A percentile compares a stretch with the other conserved stretches of the same genome.
Conservation (phyloP, 345 rosid species). For the Nephelium lappaceum region DNA sequence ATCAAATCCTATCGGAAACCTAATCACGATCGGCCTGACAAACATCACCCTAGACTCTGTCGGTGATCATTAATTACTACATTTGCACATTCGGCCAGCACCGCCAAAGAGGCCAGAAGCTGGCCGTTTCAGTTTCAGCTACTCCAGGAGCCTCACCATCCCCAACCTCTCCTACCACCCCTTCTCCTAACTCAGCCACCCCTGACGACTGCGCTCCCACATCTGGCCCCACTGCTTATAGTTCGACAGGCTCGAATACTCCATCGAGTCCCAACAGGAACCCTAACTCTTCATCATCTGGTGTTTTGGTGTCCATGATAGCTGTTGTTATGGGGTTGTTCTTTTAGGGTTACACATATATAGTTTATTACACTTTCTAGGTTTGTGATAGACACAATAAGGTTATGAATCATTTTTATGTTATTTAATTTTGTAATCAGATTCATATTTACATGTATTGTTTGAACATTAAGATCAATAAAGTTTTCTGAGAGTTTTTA, state of each 20-base stretch:
- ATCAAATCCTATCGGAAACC: constrained; percentile 23
- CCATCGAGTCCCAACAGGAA: background rate
- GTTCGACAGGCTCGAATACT: background rate
- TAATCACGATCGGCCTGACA: constrained; percentile 26
- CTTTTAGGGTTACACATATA: background rate
- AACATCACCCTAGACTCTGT: constrained; percentile 31
- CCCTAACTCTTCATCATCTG: constrained; percentile 28
- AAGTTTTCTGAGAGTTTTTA: background rate
- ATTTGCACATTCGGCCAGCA: constrained; percentile 37
- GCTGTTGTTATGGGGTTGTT: constrained; percentile 13
- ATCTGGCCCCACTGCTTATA: background rate
- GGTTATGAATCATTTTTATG: background rate
- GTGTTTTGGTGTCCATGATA: constrained; percentile 12
- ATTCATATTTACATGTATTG: too few relatives aligned
- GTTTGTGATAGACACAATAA: background rate
- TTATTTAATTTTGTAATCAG: background rate
- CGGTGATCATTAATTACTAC: constrained; percentile 31
- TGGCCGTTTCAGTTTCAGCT: constrained; percentile 33
- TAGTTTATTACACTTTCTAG: background rate
- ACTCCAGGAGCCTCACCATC: constrained; percentile 17
- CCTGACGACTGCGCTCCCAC: constrained; percentile 14
- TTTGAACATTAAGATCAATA: background rate
- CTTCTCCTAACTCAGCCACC: constrained; percentile 19
- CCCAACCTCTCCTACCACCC: constrained; percentile 22
- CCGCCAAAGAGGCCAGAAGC: constrained; percentile 29